Base-by-base conservation (phyloP, 2,329 filamentous ascomycete genomes). In the Diaporthe batatas region DNA sequence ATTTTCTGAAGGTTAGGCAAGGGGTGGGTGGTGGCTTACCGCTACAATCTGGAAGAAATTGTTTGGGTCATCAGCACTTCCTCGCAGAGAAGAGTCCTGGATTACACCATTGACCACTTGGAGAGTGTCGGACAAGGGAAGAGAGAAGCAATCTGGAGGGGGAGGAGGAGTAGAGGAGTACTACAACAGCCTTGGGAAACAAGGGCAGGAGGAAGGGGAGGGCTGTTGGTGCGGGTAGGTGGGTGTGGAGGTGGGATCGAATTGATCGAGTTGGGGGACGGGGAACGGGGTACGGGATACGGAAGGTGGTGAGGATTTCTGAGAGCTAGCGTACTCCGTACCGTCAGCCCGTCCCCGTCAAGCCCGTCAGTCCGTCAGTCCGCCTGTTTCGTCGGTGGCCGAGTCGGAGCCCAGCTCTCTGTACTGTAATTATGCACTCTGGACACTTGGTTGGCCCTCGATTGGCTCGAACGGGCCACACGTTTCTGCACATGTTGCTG, bases 241-340 rank as follows among this genome's bases (percentile, higher is more conserved):
- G 34, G 54, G 54, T 36, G 54, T n/a, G 32, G 32, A 51, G 62
- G 62, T 25, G 44, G 44, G 23, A 44, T 64, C 29, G 29, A 29
- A 5, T 29, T 29, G 29, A 29, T 29, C 7, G 44, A 36, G 32
- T 36, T 49, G 59, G 59, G 59, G 59, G 59, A 51, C 42, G 44
- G 62, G 44, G 16, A n/a, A 39, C 36, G 36, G 36, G 39, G 39
- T 18, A 65, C 62, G 62, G 62, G 62, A 53, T 53, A 39, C 62
- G 62, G 62, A 67, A 67, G 62, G 62, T 67, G 62, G 62, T 67
- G 62, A 67, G 62, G 32, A 67, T 67, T 39, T 44, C 36, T n/a
- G 62, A 7, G 23, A 39, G 39, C 44, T 21, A 39, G 47, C 62
- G 34, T 53, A 67, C 62, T 32, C 32, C 62, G 34, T 53, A 67